These are phyloP conservation scores for Aureobasidium pullulans DNA, from an alignment of 2,329 filamentous ascomycete genomes.

Conservation along the genomic window DNA sequence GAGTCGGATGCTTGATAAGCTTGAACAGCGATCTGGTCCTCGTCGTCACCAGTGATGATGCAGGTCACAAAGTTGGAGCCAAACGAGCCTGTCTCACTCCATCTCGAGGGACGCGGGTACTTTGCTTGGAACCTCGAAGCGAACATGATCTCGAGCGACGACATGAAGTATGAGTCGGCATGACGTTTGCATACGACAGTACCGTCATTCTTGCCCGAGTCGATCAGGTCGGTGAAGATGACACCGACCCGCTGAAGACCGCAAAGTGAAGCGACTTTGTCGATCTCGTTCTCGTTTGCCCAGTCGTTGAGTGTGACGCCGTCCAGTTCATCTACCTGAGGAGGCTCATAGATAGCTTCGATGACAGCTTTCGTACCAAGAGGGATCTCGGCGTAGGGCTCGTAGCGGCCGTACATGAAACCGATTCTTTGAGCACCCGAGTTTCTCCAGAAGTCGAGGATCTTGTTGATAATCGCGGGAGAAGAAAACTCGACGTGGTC, in stretches of 20 bases:
- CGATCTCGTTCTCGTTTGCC: constrained; percentile 75
- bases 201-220: constrained; percentile 68
- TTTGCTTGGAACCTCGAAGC: constrained; percentile 80
- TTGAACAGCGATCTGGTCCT: constrained; percentile 79
- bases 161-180: constrained; percentile 88
- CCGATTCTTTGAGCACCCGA: constrained; percentile 79
- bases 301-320: constrained; percentile 79
- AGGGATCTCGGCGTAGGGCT: constrained; percentile 86
- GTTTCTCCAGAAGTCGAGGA: constrained; percentile 86
- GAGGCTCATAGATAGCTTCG: constrained; percentile 94
- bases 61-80: constrained; percentile 97
- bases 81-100: constrained; percentile 90
- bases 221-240: constrained; percentile 84
- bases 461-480: constrained; percentile 74
- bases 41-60: constrained; percentile 84
- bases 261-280: constrained; percentile 72
- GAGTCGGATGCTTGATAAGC: constrained; percentile 94
- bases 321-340: constrained; percentile 81
- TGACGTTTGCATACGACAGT: constrained; percentile 92
- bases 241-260: constrained; percentile 84
- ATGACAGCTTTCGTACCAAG: constrained; percentile 92
- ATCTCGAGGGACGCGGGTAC: constrained; percentile 85
- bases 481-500: constrained; percentile 96
- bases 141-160: constrained; percentile 86
- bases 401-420: constrained; percentile 84